phyloP scores from a whole-genome alignment of 2,329 filamentous ascomycete genomes.

The Xylaria sp. region DNA sequence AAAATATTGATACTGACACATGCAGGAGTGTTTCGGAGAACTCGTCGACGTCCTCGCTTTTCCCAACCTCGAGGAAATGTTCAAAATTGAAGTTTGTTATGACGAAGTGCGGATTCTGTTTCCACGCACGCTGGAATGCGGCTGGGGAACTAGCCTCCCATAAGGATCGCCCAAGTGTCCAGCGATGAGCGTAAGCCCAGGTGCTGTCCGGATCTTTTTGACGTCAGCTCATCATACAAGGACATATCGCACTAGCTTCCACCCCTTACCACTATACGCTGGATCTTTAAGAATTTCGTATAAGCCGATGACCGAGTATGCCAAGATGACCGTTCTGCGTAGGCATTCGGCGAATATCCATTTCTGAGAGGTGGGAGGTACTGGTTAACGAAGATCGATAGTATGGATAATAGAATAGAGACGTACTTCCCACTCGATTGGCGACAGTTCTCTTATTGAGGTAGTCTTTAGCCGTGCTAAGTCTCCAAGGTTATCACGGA shows the following conservation, averaged over 20 bases:
- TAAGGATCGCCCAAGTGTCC: conserved; percentile 40
- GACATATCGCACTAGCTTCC: background rate
- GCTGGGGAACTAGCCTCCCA: conserved; percentile 41
- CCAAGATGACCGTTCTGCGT: conserved; percentile 42
- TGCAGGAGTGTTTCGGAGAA: conserved; percentile 39
- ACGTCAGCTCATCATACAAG: conserved; percentile 14
- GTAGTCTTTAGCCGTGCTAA: conserved; percentile 18
- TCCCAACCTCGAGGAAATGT: conserved; percentile 37
- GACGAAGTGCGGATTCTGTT: conserved; percentile 35
- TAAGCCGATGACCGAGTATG: conserved; percentile 38
- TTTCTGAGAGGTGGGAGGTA: conserved; percentile 29
- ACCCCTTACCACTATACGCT: conserved; percentile 12
- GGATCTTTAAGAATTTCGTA: conserved; percentile 38
- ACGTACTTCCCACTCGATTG: conserved; percentile 39
- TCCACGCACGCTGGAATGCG: conserved; percentile 40
- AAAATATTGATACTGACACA: conserved; percentile 34
- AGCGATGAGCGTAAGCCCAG: conserved; percentile 40
- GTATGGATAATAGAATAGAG: background rate
- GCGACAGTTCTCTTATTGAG: conserved; percentile 17
- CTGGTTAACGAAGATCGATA: background rate
- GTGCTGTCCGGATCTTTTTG: conserved; percentile 20
- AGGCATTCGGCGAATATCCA: conserved; percentile 45
- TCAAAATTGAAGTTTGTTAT: conserved; percentile 40
- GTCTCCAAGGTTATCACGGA: conserved; percentile 39
- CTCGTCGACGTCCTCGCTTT: conserved; percentile 40